Percentiles rank a stretch among this genome's conserved stretches.
phyloP scores from a whole-genome alignment of 306 rosid genomes.

The Acacia acuminata region DNA sequence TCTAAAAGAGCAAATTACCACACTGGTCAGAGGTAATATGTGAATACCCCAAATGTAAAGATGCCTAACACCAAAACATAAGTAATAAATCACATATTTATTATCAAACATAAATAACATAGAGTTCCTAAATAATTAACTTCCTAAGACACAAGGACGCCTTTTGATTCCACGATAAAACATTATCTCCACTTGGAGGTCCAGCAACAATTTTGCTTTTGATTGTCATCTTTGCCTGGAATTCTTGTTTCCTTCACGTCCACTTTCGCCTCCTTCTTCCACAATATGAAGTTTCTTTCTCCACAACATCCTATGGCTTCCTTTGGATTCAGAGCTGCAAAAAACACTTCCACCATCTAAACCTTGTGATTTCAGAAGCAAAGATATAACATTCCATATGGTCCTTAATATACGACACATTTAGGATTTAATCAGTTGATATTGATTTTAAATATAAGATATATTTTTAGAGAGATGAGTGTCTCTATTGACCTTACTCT shows the following conservation, averaged over 20 bases:
- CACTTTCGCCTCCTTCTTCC: constrained; percentile 35
- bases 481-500: too few relatives aligned
- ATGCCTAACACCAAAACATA: too few relatives aligned
- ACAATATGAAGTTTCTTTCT: constrained; percentile 41
- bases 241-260: constrained; percentile 1
- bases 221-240: background rate
- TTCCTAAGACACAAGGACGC: background rate
- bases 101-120: background rate
- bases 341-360: background rate
- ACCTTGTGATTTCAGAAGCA: background rate
- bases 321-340: constrained; percentile 43
- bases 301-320: constrained; percentile 48
- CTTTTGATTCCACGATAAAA: background rate
- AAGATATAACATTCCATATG: too few relatives aligned
- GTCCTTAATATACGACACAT: too few relatives aligned
- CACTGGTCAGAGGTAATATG: too few relatives aligned
- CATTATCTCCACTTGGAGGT: constrained; percentile 18
- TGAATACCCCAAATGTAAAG: too few relatives aligned
- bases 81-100: too few relatives aligned
- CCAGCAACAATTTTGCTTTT: background rate
- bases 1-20: background rate
- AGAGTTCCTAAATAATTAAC: background rate
- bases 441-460: too few relatives aligned
- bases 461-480: too few relatives aligned
- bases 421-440: rapidly evolving